Evolutionary conservation across 2,329 filamentous ascomycete genomes (phyloP), one percentile per base, ranked within the genome.

Genomic region (Polychaeton citri): DNA sequence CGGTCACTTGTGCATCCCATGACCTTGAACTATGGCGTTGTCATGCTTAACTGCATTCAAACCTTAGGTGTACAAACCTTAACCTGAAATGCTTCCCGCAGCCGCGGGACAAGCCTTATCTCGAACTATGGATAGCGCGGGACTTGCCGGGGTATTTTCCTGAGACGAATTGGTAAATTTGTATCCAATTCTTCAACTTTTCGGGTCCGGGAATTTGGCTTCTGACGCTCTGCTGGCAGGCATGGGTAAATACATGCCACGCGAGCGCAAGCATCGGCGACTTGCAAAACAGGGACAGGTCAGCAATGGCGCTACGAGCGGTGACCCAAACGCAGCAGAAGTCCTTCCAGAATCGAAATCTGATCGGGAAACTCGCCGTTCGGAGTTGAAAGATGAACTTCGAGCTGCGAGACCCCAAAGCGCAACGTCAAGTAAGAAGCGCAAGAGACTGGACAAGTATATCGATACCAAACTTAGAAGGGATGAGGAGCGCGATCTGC

Each of bases 381-480:
- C 59, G 32, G 61, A 63, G 38, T 51, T 79, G 39, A 65, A 65
- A 43, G 67, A 69, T 31, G 68, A 76, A 47, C 47, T 78, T 39
- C 62, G 62, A 41, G 61, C 68, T 21, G 62, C 69, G 33, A 63
- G 73, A 43, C 60, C 71, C 3, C 62, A 72, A 38, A 57, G 67
- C 3, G 72, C 71, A 44, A 67, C 78, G 39, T 74, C 69, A 2
- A 60, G 64, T 15, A 80, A 80, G 58, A 81, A 81, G 58, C 67
- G 74, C 47, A 80, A 80, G 61, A 64, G 76, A 36, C 51, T 81
- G 43, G 74, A 80, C 46, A 79, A 80, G 52, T 81, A 80, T 45
- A 76, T 81, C 56, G 87, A 96, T 51, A 90, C 73, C 39, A 98
- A 98, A 68, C 66, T 98, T 32, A 82, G 79, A 58, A 95, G 93